Evolutionary conservation across 2,329 filamentous ascomycete genomes (phyloP), one percentile per base, ranked within the genome.

Genomic region (Diplodia seriata): DNA sequence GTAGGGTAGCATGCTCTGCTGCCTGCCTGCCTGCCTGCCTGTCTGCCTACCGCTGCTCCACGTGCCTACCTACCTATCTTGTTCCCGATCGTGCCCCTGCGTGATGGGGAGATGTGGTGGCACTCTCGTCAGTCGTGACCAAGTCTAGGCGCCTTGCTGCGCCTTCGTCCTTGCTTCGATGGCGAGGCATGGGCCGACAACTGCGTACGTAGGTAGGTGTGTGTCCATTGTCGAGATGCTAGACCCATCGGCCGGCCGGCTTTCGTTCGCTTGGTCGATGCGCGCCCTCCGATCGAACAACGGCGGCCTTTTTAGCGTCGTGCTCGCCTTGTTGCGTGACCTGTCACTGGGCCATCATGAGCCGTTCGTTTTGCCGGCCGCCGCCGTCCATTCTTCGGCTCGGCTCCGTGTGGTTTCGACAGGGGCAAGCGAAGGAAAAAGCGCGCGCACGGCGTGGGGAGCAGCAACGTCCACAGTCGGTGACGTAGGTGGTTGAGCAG

Each of bases 401-500:
- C 8, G 36, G 9, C 11, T 38, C 36, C 8, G 9, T 38, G 8
- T 1, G 31, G 7, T 18, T n/a, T n/a, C 18, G 54, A 38, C 55
- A 38, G n/a, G 55, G n/a, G 55, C 15, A 47, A 43, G 36, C 20
- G 55, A 59, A 14, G 18, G 12, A 38, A 3, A 6, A n/a, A n/a
- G n/a, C n/a, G 31, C 31, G 8, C 6, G 31, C 31, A 9, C 8
- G 31, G 6, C 31, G 31, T 33, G 31, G 6, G 31, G 31, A 33
- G 31, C 26, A 40, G 40, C 5, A 20, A n/a, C 26, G 57, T 26
- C 43, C 8, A 7, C n/a, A 23, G 50, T 1, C 11, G 9, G 36
- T 63, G 59, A 63, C 59, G 59, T 63, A 51, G 59, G 59, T 63
- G 59, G 59, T 51, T 47, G 26, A 29, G 18, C 18, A 9, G 18